Evolutionary conservation across 345 rosid species (phyloP).

Genomic region (Xanthoceras sorbifolium): DNA sequence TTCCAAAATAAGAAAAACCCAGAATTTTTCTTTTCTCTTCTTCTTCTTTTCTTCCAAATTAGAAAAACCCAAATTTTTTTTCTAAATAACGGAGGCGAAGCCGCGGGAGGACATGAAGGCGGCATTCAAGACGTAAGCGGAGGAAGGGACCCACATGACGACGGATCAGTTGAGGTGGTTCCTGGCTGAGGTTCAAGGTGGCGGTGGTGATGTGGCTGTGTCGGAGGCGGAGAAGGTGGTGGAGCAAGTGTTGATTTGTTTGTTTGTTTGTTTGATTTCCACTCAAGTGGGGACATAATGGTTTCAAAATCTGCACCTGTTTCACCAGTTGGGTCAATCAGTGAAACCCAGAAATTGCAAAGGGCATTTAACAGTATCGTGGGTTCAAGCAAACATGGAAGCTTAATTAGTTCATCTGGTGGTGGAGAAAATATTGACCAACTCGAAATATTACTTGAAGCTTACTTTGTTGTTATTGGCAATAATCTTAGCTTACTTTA

Average conservation of each 20-base stretch:
- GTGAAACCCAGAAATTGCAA: conserved; percentile 60
- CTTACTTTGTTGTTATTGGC: conserved; percentile 78
- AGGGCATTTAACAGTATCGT: conserved; percentile 82
- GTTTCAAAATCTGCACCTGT: conserved; percentile 83
- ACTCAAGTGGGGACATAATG: conserved; percentile 31
- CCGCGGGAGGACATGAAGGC: conserved; percentile 67
- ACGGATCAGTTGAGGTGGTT: conserved; percentile 63
- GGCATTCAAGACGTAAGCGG: conserved; percentile 54
- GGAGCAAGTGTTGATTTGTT: conserved; percentile 52
- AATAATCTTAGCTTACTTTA: conserved; percentile 58
- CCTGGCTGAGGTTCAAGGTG: conserved; percentile 55
- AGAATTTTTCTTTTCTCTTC: no score
- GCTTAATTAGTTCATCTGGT: conserved; percentile 65
- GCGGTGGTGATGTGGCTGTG: conserved; percentile 29
- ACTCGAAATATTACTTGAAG: conserved; percentile 94
- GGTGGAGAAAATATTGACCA: conserved; percentile 74
- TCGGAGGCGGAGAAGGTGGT: conserved; percentile 60
- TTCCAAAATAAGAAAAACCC: no score
- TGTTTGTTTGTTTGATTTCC: no score
- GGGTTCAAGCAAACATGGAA: conserved; percentile 63
- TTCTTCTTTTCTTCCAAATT: no score
- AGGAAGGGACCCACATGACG: conserved; percentile 59
- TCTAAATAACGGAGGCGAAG: conserved; percentile 55
- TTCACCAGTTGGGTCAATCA: conserved; percentile 68
- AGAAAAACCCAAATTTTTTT: no score